Percentiles rank a stretch among this genome's conserved stretches.
Evolutionary conservation across 108 stramenopile species (phyloP).

Genomic region (Cylindrotheca closterium): DNA sequence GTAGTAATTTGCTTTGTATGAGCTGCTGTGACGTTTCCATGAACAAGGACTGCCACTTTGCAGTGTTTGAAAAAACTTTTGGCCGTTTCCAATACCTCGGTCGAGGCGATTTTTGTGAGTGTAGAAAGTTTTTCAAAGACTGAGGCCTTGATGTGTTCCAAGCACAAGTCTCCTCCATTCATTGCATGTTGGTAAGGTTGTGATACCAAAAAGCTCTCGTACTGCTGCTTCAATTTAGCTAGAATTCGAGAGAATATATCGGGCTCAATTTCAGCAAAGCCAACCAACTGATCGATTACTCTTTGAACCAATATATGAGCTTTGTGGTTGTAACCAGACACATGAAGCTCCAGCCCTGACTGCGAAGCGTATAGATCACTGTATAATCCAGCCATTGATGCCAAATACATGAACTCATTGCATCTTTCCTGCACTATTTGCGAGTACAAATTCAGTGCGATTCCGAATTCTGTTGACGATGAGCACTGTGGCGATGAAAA

Average conservation of each 20-base stretch:
- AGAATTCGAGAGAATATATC: constrained; percentile 58
- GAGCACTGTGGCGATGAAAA: constrained; percentile 6
- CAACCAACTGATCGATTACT: constrained; percentile 35
- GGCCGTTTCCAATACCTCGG: constrained; percentile 45
- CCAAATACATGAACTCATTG: constrained; percentile 67
- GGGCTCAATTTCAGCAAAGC: constrained; percentile 5
- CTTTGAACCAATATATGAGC: constrained; percentile 54
- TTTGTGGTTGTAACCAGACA: constrained; percentile 84
- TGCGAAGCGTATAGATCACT: constrained; percentile 28
- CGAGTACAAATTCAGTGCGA: constrained; percentile 43
- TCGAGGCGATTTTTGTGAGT: constrained; percentile 24
- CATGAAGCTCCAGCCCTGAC: constrained; percentile 40
- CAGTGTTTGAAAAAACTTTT: constrained; percentile 38
- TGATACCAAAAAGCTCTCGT: constrained; percentile 49
- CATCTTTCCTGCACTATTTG: constrained; percentile 50
- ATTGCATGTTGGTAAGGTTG: constrained; percentile 76
- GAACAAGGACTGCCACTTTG: constrained; percentile 58
- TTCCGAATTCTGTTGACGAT: constrained; percentile 18
- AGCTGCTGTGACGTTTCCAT: constrained; percentile 63
- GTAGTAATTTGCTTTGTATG: constrained; percentile 47
- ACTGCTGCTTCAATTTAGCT: constrained; percentile 48
- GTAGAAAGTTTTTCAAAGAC: constrained; percentile 48
- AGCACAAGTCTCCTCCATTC: constrained; percentile 46
- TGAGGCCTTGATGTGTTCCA: constrained; percentile 44
- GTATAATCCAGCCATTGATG: constrained; percentile 65